Percentiles rank a stretch among this genome's conserved stretches.
phyloP scores from a whole-genome alignment of 345 rosid genomes.

The Kandelia obovata region DNA sequence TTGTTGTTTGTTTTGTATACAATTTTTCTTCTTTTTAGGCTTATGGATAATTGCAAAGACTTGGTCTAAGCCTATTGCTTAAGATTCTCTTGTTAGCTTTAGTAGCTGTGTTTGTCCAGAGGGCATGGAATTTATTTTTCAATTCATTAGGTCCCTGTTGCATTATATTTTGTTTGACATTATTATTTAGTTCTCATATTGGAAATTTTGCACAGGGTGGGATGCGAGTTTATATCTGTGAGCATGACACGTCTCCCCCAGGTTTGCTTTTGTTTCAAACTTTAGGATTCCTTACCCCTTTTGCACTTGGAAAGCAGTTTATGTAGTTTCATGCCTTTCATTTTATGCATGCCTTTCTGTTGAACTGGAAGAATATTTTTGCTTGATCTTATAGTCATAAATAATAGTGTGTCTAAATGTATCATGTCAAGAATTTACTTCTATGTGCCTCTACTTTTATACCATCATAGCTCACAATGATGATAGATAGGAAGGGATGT shows the following conservation, averaged over 20 bases:
- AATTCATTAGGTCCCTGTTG: constrained; percentile 6
- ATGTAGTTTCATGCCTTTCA: neutral
- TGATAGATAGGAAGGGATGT: neutral
- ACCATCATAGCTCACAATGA: neutral
- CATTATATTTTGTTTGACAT: neutral
- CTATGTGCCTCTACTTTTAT: neutral
- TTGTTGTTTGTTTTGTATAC: neutral
- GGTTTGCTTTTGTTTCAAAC: constrained; percentile 35
- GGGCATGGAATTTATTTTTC: neutral
- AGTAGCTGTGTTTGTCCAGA: no score
- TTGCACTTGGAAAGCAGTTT: neutral
- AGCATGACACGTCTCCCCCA: constrained; percentile 79
- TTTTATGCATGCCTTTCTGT: neutral
- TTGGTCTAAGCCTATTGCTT: neutral
- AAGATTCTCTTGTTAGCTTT: neutral
- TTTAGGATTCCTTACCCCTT: neutral
- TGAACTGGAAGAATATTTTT: neutral
- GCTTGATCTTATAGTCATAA: neutral
- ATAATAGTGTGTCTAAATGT: no score
- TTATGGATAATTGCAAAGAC: neutral
- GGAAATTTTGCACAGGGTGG: constrained; percentile 58
- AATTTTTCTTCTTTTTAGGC: neutral
- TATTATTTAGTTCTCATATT: constrained; percentile 6
- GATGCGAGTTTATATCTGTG: constrained; percentile 70
- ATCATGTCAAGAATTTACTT: neutral